Conservation (phyloP, 2,329 filamentous ascomycete species). For the Colletotrichum sp. region DNA sequence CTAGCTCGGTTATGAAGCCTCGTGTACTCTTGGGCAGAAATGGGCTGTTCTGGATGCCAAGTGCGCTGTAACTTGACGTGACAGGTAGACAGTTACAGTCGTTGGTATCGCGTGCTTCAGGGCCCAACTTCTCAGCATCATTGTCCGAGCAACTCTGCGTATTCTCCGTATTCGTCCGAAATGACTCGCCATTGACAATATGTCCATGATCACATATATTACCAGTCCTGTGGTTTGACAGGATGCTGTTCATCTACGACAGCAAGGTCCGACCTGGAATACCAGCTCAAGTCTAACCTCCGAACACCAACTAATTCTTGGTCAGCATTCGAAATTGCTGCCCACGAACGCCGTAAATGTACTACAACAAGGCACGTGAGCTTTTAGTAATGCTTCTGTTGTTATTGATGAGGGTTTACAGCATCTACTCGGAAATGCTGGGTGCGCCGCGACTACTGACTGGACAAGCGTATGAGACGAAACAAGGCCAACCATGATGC, state of each 20-base stretch:
- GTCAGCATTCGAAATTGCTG: rapidly evolving
- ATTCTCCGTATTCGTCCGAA: background rate
- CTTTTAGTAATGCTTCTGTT: rapidly evolving
- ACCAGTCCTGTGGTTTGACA: background rate
- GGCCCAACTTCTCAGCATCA: background rate
- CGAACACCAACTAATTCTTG: background rate
- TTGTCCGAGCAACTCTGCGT: background rate
- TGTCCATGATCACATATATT: background rate
- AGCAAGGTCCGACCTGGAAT: background rate
- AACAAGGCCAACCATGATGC: background rate
- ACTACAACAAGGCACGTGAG: background rate
- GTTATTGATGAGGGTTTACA: background rate
- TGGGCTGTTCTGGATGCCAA: background rate
- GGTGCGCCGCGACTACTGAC: background rate
- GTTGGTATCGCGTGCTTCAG: background rate
- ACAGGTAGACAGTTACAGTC: background rate
- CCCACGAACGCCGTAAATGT: background rate
- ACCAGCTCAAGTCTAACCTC: background rate
- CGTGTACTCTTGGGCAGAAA: background rate
- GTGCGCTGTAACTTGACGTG: background rate
- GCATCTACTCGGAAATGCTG: background rate
- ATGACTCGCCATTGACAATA: background rate
- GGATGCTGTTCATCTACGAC: background rate
- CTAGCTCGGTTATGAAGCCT: background rate
- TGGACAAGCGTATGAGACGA: background rate